Evolutionary conservation across 2,329 filamentous ascomycete genomes (phyloP).

Genomic region (Penicillium sp.): DNA sequence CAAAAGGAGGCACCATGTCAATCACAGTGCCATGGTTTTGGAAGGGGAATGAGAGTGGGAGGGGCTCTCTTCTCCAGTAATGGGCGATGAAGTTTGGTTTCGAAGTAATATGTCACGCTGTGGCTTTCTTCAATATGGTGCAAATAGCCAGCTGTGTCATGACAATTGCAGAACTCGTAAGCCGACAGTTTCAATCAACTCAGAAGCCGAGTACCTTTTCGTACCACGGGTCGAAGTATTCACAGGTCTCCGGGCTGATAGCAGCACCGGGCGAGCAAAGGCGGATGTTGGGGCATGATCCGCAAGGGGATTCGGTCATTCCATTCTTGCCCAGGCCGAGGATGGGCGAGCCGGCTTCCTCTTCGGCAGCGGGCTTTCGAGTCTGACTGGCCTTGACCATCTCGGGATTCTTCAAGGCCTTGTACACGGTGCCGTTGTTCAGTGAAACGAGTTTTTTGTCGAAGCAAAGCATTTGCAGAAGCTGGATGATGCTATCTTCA

Average conservation of each 20-base stretch:
- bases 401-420: constrained; percentile 44
- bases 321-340: constrained; percentile 62
- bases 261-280: constrained; percentile 89
- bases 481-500: constrained; percentile 77
- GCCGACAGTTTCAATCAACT: constrained; percentile 2
- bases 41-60: constrained; percentile 3
- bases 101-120: background rate
- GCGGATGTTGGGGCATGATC: constrained; percentile 88
- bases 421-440: constrained; percentile 54
- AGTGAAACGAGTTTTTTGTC: constrained; percentile 77
- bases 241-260: constrained; percentile 85
- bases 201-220: constrained; percentile 43
- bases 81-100: background rate
- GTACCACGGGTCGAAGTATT: constrained; percentile 89
- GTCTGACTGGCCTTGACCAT: constrained; percentile 37
- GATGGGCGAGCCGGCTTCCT: constrained; percentile 37
- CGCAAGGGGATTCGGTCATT: constrained; percentile 86
- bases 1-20: constrained; percentile 19
- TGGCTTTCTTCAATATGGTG: background rate
- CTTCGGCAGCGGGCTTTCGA: constrained; percentile 32
- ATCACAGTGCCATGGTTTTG: constrained; percentile 9
- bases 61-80: background rate
- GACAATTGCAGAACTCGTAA: background rate
- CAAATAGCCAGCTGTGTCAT: background rate
- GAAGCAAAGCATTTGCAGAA: constrained; percentile 85